phyloP scores from a whole-genome alignment of 768 basidiomycete genomes.

The Leccinum broughii region DNA sequence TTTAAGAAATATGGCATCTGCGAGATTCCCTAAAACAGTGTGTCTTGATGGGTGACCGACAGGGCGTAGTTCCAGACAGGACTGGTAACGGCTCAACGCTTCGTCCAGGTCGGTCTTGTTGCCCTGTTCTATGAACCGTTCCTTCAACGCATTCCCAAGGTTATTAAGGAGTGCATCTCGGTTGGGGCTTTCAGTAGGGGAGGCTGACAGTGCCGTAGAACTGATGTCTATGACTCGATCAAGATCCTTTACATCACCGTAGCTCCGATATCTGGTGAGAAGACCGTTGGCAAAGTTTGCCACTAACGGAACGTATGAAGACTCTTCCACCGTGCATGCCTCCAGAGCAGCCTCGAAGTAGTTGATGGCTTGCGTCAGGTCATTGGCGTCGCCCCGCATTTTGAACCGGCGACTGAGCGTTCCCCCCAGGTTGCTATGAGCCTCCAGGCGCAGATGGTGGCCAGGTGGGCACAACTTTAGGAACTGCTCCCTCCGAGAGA shows the following conservation, averaged over 20 bases:
- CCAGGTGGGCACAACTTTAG: slow-evolving; percentile 24
- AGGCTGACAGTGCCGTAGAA: slow-evolving; percentile 8
- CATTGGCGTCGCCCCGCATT: slow-evolving; percentile 17
- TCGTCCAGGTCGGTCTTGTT: slow-evolving; percentile 19
- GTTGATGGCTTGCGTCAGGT: slow-evolving; percentile 24
- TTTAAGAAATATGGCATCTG: slow-evolving; percentile 17
- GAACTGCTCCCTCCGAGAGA: slow-evolving; percentile 17
- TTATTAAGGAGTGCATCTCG: slow-evolving; percentile 28
- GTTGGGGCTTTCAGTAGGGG: slow-evolving; percentile 6
- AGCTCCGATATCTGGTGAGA: slow-evolving; percentile 18
- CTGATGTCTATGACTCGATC: slow-evolving; percentile 16
- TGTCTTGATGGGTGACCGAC: slow-evolving; percentile 18
- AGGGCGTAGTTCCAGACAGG: slow-evolving; percentile 24
- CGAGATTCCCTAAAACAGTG: slow-evolving; percentile 22
- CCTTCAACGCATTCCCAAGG: slow-evolving; percentile 15
- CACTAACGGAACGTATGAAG: slow-evolving; percentile 18
- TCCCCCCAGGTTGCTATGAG: slow-evolving; percentile 21
- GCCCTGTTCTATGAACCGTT: slow-evolving; percentile 19
- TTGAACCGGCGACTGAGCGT: slow-evolving; percentile 24
- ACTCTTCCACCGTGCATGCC: slow-evolving; percentile 10
- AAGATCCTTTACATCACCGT: slow-evolving; percentile 24
- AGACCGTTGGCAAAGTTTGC: slow-evolving; percentile 20
- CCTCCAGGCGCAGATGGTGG: slow-evolving; percentile 16
- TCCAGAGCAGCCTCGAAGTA: slow-evolving; percentile 15
- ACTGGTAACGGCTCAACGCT: slow-evolving; percentile 15